Percentiles rank a stretch among this genome's conserved stretches.
Conservation (phyloP, 176 grass and related monocot species). For the Rhipidocladum racemiflorum region DNA sequence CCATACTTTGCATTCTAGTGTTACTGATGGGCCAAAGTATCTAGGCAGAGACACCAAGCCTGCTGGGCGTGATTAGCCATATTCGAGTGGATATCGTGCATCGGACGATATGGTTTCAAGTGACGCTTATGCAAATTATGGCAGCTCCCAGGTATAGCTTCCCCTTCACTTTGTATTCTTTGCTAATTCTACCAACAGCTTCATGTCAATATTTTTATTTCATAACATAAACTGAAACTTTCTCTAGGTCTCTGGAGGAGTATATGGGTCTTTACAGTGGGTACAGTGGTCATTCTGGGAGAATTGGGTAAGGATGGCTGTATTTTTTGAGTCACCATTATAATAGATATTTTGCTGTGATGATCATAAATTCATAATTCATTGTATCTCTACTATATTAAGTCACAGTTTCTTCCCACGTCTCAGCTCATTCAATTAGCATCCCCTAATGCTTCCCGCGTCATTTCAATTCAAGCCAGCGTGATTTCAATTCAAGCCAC, state of each 20-base stretch:
- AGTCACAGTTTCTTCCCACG: too few relatives aligned
- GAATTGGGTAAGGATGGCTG: conserved; percentile 63
- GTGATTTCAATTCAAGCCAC: too few relatives aligned
- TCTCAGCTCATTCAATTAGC: too few relatives aligned
- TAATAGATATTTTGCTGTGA: neutral
- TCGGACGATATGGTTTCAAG: conserved; percentile 53
- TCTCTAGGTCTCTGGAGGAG: conserved; percentile 65
- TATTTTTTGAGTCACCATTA: neutral
- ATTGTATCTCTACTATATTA: too few relatives aligned
- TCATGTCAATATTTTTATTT: conserved; percentile 22
- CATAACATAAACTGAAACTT: conserved; percentile 32
- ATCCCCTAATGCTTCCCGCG: too few relatives aligned
- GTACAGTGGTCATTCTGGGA: conserved; percentile 60
- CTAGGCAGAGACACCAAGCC: conserved; percentile 59
- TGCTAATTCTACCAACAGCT: neutral
- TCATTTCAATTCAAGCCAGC: too few relatives aligned
- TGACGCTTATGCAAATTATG: conserved; percentile 71
- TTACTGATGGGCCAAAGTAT: conserved; percentile 73
- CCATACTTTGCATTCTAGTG: conserved; percentile 53
- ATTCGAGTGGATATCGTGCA: conserved; percentile 64
- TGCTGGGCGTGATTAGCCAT: conserved; percentile 52
- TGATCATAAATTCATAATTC: conserved; percentile 13
- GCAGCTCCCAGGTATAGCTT: conserved; percentile 64
- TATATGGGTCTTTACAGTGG: conserved; percentile 74
- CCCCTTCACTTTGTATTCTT: conserved; percentile 19